Conservation (phyloP, 1,284 basidiomycete species). For the Microbotryum saponariae region DNA sequence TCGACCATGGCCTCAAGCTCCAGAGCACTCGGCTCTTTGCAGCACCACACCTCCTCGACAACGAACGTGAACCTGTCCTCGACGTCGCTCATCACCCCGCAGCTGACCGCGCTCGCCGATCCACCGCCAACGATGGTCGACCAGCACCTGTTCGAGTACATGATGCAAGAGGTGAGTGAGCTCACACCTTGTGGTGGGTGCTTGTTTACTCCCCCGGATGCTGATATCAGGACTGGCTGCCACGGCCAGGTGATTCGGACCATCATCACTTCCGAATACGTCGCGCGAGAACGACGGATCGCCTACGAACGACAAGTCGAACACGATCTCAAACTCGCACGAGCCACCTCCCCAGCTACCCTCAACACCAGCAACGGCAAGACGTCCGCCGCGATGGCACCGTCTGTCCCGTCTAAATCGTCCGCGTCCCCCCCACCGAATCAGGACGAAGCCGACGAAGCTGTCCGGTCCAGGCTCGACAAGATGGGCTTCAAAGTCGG, state of each 20-base stretch:
- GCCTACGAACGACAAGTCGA: conserved; percentile 10
- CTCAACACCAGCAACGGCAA: too few relatives aligned
- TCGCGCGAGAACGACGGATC: conserved; percentile 36
- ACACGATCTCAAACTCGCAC: conserved; percentile 10
- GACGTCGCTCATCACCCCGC: conserved; percentile 27
- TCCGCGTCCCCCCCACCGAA: too few relatives aligned
- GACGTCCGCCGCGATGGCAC: too few relatives aligned
- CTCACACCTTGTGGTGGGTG: neutral
- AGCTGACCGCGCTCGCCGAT: conserved; percentile 22
- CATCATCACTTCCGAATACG: conserved; percentile 34
- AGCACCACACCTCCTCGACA: neutral
- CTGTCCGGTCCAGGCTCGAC: conserved; percentile 23
- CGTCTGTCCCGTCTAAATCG: too few relatives aligned
- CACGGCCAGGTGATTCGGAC: conserved; percentile 54
- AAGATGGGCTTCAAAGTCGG: conserved; percentile 32
- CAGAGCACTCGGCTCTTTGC: neutral
- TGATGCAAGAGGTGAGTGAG: conserved; percentile 25
- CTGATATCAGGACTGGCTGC: too few relatives aligned
- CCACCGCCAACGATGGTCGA: conserved; percentile 22
- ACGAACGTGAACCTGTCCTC: conserved; percentile 19
- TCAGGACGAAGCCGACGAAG: conserved; percentile 14
- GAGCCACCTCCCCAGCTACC: too few relatives aligned
- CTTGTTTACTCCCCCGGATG: too few relatives aligned
- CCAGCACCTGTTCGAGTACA: conserved; percentile 25
- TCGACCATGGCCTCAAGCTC: neutral